A percentile compares a stretch with the other conserved stretches of the same genome.
These are phyloP conservation scores for Cytospora piceicola DNA, from an alignment of 2,329 filamentous ascomycete genomes.

Conservation along the genomic window DNA sequence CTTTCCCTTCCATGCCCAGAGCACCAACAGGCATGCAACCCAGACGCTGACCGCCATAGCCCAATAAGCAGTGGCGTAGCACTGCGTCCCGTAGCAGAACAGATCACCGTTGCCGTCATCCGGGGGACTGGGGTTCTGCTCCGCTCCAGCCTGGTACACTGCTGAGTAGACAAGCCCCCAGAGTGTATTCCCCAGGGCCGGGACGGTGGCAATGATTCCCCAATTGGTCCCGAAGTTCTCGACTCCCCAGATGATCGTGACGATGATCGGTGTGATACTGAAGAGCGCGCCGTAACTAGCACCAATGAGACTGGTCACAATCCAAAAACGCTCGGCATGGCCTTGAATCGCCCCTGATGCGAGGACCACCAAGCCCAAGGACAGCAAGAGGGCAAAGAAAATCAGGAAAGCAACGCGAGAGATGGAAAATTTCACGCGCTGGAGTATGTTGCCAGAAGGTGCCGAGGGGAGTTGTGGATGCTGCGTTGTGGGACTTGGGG, in stretches of 20 bases:
- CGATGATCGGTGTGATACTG: conserved; percentile 85
- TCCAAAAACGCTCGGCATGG: conserved; percentile 78
- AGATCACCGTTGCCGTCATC: conserved; percentile 49
- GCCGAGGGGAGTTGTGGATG: conserved; percentile 53
- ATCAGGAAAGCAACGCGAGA: conserved; percentile 83
- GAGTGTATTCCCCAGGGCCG: conserved; percentile 82
- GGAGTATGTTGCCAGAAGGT: conserved; percentile 40
- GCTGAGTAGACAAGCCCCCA: conserved; percentile 90
- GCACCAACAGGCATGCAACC: conserved; percentile 72
- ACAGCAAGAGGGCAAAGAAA: conserved; percentile 73
- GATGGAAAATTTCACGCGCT: conserved; percentile 53
- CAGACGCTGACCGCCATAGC: conserved; percentile 81
- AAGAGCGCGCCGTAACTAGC: conserved; percentile 94
- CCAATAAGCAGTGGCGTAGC: conserved; percentile 85
- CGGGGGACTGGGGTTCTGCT: conserved; percentile 37
- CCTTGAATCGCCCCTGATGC: conserved; percentile 76
- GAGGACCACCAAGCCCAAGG: conserved; percentile 75
- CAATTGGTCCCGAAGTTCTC: conserved; percentile 99
- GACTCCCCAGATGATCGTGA: conserved; percentile 97
- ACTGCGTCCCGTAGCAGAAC: conserved; percentile 80
- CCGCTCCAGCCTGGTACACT: conserved; percentile 73
- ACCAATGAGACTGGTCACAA: conserved; percentile 82
- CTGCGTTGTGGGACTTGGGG: conserved; percentile 66
- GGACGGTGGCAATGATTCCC: conserved; percentile 91
- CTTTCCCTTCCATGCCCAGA: conserved; percentile 80